Percentiles rank a stretch among this genome's conserved stretches.
These are phyloP conservation scores for Dactylorhiza incarnata DNA, from an alignment of 106 monocot species.

Conservation along the genomic window DNA sequence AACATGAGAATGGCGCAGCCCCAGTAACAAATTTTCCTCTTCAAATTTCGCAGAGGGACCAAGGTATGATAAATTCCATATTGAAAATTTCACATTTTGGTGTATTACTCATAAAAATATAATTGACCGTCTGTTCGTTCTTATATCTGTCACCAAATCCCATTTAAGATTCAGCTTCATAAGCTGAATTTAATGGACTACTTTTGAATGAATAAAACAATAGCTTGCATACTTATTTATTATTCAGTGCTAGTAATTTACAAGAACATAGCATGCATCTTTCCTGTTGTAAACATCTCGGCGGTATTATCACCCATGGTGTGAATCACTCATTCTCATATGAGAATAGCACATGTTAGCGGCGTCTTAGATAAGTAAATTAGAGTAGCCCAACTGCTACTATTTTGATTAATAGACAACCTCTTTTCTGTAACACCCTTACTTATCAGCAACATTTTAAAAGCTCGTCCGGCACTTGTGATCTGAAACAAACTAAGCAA, in stretches of 20 bases:
- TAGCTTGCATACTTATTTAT: background rate
- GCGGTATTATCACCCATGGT: background rate
- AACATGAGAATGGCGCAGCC: constrained; percentile 12
- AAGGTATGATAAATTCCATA: constrained; percentile 13
- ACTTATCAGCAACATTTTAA: no score
- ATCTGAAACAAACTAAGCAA: no score
- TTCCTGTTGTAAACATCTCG: background rate
- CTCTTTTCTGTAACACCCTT: no score
- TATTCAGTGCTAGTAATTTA: no score
- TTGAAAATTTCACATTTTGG: background rate
- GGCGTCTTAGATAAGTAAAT: background rate
- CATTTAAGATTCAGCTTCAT: background rate
- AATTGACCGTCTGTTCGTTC: background rate
- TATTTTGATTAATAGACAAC: background rate
- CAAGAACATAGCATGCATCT: no score
- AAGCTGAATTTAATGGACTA: background rate
- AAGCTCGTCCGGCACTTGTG: no score
- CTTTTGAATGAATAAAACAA: background rate
- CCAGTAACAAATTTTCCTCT: constrained; percentile 35
- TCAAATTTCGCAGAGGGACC: constrained; percentile 39
- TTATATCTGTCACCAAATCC: background rate
- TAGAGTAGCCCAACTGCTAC: background rate
- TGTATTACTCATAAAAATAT: background rate
- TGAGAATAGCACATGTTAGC: background rate
- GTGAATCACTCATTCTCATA: background rate